A percentile compares a stretch with the other conserved stretches of the same genome.
Evolutionary conservation across 352 stramenopile species (phyloP).

Genomic region (Plasmopara muralis): DNA sequence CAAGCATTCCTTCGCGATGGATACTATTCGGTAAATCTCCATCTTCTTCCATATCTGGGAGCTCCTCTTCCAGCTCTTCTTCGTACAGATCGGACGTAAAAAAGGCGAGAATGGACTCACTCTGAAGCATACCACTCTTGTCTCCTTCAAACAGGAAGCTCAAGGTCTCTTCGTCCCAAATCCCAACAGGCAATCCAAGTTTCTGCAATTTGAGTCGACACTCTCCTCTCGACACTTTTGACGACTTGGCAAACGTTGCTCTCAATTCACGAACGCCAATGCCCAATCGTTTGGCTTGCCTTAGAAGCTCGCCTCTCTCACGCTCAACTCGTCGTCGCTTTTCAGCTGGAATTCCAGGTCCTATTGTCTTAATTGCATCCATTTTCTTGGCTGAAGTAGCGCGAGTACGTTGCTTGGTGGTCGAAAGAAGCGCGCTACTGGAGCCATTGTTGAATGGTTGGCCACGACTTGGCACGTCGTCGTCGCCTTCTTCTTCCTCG

Average conservation of each 20-base stretch:
- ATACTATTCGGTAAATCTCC: constrained; percentile 60
- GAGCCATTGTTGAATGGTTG: constrained; percentile 5
- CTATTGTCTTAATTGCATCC: constrained; percentile 21
- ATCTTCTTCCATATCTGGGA: constrained; percentile 70
- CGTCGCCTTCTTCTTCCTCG: constrained; percentile 71
- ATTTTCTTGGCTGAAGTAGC: constrained; percentile 33
- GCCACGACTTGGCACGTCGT: constrained; percentile 19
- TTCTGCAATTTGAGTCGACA: constrained; percentile 53
- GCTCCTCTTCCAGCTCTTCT: constrained; percentile 61
- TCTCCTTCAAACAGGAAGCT: constrained; percentile 58
- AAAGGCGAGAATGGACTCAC: constrained; percentile 45
- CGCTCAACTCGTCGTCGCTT: constrained; percentile 59
- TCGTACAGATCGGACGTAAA: constrained; percentile 71
- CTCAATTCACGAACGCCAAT: constrained; percentile 65
- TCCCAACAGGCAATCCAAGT: constrained; percentile 61
- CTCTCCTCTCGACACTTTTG: constrained; percentile 42
- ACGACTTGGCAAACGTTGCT: constrained; percentile 53
- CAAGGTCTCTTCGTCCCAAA: constrained; percentile 66
- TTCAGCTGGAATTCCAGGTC: constrained; percentile 32
- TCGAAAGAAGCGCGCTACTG: background rate
- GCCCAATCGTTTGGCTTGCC: constrained; percentile 50
- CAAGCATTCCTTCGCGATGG: constrained; percentile 61
- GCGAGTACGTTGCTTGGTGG: constrained; percentile 10
- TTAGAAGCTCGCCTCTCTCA: constrained; percentile 63
- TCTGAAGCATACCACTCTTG: constrained; percentile 37